Percentiles rank a stretch among this genome's conserved stretches.
phyloP scores from a whole-genome alignment of 495 filamentous ascomycete species.

The Trichoderma erinaceum region DNA sequence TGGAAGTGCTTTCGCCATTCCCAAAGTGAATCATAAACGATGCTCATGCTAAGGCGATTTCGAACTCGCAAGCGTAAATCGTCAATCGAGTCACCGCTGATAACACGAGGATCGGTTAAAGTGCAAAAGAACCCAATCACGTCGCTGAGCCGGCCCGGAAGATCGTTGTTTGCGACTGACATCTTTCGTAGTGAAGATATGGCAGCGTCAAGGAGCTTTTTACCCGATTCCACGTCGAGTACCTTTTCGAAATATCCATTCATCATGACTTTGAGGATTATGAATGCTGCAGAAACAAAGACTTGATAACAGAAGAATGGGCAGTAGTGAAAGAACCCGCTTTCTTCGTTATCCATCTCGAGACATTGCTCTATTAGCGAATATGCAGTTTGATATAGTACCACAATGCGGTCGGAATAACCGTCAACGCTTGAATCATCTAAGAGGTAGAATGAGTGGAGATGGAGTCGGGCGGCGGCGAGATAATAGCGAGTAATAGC shows the following conservation, averaged over 20 bases:
- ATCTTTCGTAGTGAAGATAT: background rate
- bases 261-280: conserved; percentile 2
- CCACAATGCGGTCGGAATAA: background rate
- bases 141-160: conserved; percentile 2
- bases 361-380: background rate
- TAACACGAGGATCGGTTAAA: conserved; percentile 1
- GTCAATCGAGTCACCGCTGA: conserved; percentile 3
- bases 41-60: conserved; percentile 10
- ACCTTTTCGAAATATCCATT: conserved; percentile 9
- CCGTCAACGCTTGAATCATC: background rate
- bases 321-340: background rate
- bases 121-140: conserved; percentile 1
- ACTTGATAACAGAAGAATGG: conserved; percentile 10
- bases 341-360: conserved; percentile 5
- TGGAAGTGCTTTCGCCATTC: conserved; percentile 11
- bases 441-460: conserved; percentile 2
- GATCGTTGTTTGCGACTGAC: conserved; percentile 5
- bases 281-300: background rate
- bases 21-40: conserved; percentile 5
- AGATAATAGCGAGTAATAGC: conserved; percentile 1
- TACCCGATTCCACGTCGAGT: background rate
- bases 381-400: conserved; percentile 1
- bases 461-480: conserved; percentile 3
- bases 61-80: conserved; percentile 1
- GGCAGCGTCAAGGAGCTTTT: background rate